Evolutionary conservation across 1,284 basidiomycete species (phyloP), one percentile per base, ranked within the genome.

Genomic region (Apiotrichum akiyoshidainum): DNA sequence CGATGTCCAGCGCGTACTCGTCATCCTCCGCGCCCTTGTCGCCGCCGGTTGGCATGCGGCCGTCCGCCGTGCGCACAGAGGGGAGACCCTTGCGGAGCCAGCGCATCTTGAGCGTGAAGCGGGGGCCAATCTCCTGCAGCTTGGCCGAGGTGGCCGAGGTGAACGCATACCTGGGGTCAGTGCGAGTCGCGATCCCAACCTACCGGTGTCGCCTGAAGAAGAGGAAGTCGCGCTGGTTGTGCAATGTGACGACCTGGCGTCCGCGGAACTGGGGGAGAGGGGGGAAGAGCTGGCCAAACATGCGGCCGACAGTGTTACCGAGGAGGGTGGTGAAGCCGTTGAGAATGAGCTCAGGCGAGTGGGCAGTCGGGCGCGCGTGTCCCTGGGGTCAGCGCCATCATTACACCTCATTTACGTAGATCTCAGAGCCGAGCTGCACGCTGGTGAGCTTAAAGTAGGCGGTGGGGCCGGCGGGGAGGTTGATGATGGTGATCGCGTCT

Each of bases 181-280:
- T 10, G 7, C 33, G 58, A 47, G 37, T 35, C 37, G 58, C 39
- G 46, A n/a, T 19, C 17, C 40, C 46, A 53, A 67, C 81, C 55
- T 57, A 90, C 88, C 90, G 83, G 80, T 98, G 94, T 64, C 96
- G 82, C 59, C 96, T 82, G 82, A 99, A 97, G 81, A 99, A 99
- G 59, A 99, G 80, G 77, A 98, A 99, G 79, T 99, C 96, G 56
- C 96, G 85, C 76, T 98, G 94, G 71, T 98, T 98, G 77, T 99
- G 96, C 33, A 98, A 82, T 1, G 95, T 97, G 5, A 98, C 93
- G 16, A 98, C 94, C 78, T 99, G 96, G 45, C 96, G 83, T 19
- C 96, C 96, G 76, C 95, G 90, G 71, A 98, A 93, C 76, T 96
- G 90, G 0, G 95, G 94, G 64, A 97, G 83, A 16, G 90, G 89